These are phyloP conservation scores for Rhododendron simsii DNA, from an alignment of 148 eudicot genomes.

Conservation along the genomic window DNA sequence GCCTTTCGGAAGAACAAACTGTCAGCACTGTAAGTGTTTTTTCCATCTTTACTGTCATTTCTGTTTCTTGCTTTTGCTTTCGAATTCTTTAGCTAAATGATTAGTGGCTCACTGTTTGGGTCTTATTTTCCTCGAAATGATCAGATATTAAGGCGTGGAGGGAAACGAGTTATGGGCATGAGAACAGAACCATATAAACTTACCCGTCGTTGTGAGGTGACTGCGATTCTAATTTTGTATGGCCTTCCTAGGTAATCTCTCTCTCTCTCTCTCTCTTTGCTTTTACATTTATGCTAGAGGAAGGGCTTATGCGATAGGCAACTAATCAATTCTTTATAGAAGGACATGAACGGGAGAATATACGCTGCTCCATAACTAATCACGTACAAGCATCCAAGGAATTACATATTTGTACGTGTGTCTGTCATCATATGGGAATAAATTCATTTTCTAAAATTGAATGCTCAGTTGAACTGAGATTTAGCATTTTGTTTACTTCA, in stretches of 20 bases:
- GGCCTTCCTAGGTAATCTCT: constrained; percentile 86
- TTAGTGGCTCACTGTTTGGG: not conserved
- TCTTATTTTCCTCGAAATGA: constrained; percentile 5
- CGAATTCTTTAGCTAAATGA: not conserved
- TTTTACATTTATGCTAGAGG: not conserved
- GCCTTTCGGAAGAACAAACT: constrained; percentile 97
- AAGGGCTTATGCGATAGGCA: not conserved
- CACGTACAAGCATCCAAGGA: not conserved
- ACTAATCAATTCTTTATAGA: not conserved
- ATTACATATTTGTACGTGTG: not conserved
- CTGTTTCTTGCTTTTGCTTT: not conserved
- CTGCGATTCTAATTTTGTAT: constrained; percentile 80
- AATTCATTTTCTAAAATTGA: not conserved
- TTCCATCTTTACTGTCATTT: not conserved
- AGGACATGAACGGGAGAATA: not conserved
- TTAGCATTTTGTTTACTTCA: not conserved
- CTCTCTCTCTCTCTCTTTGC: not conserved
- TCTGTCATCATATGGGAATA: not conserved
- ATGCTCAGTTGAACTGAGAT: not conserved
- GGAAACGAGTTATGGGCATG: constrained; percentile 58
- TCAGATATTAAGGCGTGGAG: constrained; percentile 70
- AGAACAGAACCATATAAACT: constrained; percentile 75
- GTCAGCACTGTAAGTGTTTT: constrained; percentile 64
- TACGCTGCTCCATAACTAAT: not conserved
- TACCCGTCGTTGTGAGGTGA: constrained; percentile 78